Conservation (phyloP, 176 grass and related monocot genomes). For the Saccharum spontaneum region DNA sequence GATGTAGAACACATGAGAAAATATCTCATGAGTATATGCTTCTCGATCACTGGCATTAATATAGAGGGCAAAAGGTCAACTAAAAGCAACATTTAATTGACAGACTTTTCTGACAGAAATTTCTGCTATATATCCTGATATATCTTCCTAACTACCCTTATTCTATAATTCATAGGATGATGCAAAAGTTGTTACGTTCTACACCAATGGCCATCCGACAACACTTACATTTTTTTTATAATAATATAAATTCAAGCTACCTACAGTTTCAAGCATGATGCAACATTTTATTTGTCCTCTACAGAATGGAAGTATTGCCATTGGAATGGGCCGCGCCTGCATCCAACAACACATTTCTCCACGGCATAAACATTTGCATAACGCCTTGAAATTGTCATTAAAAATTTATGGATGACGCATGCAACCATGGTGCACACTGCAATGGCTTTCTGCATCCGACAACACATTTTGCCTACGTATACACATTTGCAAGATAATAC, state of each 20-base stretch:
- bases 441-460: slow-evolving; percentile 32
- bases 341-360: slow-evolving; percentile 36
- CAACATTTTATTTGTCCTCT: slow-evolving; percentile 21
- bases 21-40: slow-evolving; percentile 21
- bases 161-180: slow-evolving; percentile 34
- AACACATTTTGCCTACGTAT: slow-evolving; percentile 38
- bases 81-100: slow-evolving; percentile 27
- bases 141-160: slow-evolving; percentile 45
- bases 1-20: slow-evolving; percentile 16
- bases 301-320: slow-evolving; percentile 25
- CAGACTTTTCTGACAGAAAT: slow-evolving; percentile 1
- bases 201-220: slow-evolving; percentile 52
- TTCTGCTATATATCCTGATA: slow-evolving; percentile 36
- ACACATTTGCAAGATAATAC: slow-evolving; percentile 13
- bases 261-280: slow-evolving; percentile 39
- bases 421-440: not conserved
- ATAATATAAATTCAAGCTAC: slow-evolving; percentile 14
- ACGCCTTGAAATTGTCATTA: not conserved
- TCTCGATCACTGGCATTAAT: not conserved
- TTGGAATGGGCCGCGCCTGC: slow-evolving; percentile 15
- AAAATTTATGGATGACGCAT: slow-evolving; percentile 28
- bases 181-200: slow-evolving; percentile 20
- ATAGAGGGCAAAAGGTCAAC: slow-evolving; percentile 3
- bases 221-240: slow-evolving; percentile 40
- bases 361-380: slow-evolving; percentile 25